phyloP scores from a whole-genome alignment of 2,329 filamentous ascomycete species.

The Cercospora zeae-maydis region DNA sequence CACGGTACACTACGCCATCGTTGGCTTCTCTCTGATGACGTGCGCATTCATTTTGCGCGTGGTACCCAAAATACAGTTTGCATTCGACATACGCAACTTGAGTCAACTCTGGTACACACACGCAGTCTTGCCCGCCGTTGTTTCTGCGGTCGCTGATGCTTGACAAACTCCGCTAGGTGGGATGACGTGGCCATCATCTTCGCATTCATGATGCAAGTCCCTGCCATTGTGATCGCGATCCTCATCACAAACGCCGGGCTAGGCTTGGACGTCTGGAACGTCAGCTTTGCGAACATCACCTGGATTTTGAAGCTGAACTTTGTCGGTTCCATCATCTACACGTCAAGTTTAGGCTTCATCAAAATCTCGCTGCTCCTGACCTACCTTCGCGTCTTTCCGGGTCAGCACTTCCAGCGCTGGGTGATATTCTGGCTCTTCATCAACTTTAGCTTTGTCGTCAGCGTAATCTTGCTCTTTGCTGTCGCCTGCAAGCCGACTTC shows the following conservation, averaged over 20 bases:
- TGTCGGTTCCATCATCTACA: conserved; percentile 12
- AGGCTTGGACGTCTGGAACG: conserved; percentile 18
- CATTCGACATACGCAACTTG: not conserved
- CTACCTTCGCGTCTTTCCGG: conserved; percentile 18
- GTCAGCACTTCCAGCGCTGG: conserved; percentile 1
- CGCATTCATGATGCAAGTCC: conserved; percentile 8
- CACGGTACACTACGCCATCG: conserved; percentile 2
- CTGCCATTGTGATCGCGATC: conserved; percentile 1
- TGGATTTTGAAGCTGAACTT: conserved; percentile 13
- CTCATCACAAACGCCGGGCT: conserved; percentile 2
- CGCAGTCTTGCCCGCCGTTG: not conserved
- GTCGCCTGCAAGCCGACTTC: conserved; percentile 8
- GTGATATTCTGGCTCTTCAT: conserved; percentile 8
- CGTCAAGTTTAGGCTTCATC: conserved; percentile 9
- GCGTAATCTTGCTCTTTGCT: conserved; percentile 8
- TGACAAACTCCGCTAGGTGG: conserved; percentile 12
- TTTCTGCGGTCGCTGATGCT: not conserved
- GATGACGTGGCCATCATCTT: conserved; percentile 21
- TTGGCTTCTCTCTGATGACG: conserved; percentile 8
- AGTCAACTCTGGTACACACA: not conserved
- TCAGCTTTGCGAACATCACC: conserved; percentile 16
- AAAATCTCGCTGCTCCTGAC: conserved; percentile 21
- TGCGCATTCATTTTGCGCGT: conserved; percentile 15
- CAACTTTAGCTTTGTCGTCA: conserved; percentile 8
- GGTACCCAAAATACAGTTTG: conserved; percentile 14